Conservation (phyloP, 78 protist species). For the Dictyostelium brefeldianum region DNA sequence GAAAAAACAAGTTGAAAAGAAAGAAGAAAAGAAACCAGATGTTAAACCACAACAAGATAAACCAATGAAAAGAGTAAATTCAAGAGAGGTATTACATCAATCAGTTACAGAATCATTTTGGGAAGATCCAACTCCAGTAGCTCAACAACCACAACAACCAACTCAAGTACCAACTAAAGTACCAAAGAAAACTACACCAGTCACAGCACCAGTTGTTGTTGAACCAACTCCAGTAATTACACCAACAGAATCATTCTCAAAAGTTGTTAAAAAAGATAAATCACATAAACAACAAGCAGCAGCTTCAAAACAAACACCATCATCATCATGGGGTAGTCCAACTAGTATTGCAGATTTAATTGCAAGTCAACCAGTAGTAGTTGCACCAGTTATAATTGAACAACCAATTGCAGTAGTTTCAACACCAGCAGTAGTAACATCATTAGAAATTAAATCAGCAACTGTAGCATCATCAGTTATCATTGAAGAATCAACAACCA, state of each 20-base stretch:
- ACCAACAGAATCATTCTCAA: background rate
- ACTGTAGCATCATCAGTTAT: background rate
- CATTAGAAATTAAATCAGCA: too few species aligned
- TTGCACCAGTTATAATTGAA: background rate
- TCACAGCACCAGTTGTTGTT: background rate
- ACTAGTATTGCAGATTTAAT: slow-evolving; percentile 7
- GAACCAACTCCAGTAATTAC: background rate
- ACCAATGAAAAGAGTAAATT: background rate
- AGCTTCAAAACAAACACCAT: background rate
- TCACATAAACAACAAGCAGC: background rate
- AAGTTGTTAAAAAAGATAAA: slow-evolving; percentile 17
- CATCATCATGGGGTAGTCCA: background rate
- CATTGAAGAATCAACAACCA: background rate
- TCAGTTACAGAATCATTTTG: slow-evolving; percentile 1
- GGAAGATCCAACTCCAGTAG: slow-evolving; percentile 36
- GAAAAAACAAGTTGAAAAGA: slow-evolving; percentile 16
- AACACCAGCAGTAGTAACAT: background rate
- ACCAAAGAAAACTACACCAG: background rate
- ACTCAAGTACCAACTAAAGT: background rate
- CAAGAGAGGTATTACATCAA: slow-evolving; percentile 6
- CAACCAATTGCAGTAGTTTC: background rate
- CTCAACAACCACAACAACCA: background rate
- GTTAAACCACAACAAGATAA: background rate
- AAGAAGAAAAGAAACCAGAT: slow-evolving; percentile 1
- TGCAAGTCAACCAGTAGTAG: background rate